Percentiles rank a stretch among this genome's conserved stretches.
Evolutionary conservation across 2,329 filamentous ascomycete species (phyloP).

Genomic region (Nigrospora osmanthi): DNA sequence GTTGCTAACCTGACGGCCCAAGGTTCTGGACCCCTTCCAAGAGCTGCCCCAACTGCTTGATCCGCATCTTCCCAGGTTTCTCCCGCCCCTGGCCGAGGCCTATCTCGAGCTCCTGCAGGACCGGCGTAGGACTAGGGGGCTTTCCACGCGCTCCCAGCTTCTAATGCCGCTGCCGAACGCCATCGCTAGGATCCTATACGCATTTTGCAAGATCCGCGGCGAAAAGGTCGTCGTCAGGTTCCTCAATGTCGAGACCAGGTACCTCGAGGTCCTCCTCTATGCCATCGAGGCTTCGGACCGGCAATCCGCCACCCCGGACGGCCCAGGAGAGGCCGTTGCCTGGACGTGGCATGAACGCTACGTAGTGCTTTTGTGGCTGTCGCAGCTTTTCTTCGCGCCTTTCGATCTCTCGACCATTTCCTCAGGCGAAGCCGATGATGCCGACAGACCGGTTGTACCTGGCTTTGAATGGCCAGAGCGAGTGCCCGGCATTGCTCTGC

Average conservation of each 20-base stretch:
- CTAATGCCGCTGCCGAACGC: conserved; percentile 56
- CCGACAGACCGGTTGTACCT: conserved; percentile 30
- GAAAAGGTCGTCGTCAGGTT: conserved; percentile 90
- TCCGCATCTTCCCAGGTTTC: conserved; percentile 66
- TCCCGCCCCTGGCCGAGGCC: conserved; percentile 67
- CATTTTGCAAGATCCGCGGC: conserved; percentile 88
- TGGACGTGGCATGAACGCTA: conserved; percentile 87
- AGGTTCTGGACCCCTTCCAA: conserved; percentile 79
- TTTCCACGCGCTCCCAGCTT: conserved; percentile 29
- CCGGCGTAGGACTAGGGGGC: conserved; percentile 30
- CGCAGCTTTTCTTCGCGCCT: conserved; percentile 73
- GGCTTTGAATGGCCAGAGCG: conserved; percentile 48
- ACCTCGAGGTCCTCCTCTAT: conserved; percentile 71
- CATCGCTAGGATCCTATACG: conserved; percentile 75
- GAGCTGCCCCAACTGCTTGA: conserved; percentile 92
- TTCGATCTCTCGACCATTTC: conserved; percentile 90
- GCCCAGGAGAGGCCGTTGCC: conserved; percentile 9
- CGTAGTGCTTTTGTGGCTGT: conserved; percentile 79
- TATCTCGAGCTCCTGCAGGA: conserved; percentile 61
- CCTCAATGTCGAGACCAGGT: conserved; percentile 79
- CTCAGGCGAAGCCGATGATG: conserved; percentile 41
- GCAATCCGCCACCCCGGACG: conserved; percentile 6
- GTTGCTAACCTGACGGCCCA: conserved; percentile 9
- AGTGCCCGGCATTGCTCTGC: conserved; percentile 61
- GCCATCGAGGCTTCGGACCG: conserved; percentile 59